Evolutionary conservation across 202 grass and related monocot genomes (phyloP), one percentile per base, ranked within the genome.

Genomic region (Brachypodium distachyon): DNA sequence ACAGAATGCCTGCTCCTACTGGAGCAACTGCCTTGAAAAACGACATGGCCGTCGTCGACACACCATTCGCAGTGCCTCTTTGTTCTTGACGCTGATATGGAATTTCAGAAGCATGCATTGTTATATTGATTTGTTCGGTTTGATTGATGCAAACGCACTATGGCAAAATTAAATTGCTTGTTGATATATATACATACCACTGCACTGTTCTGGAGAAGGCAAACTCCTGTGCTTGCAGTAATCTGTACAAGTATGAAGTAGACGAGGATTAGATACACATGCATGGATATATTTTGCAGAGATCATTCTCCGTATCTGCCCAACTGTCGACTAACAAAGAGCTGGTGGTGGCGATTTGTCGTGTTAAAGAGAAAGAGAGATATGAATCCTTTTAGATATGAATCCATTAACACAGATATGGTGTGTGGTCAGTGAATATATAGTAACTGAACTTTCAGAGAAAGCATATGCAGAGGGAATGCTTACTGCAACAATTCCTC

Each of bases 21-120:
- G 91, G 94, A 82, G 82, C 91, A 75, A 84, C 23, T 29, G 94
- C 82, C 77, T 97, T 97, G 84, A 91, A 93, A 73, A 97, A 47
- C 31, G 94, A 97, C 88, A 94, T 84, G 31, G 38, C 86, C 17
- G 88, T 94, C 76, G 92, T 87, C 17, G 91, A 80, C 84, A 92
- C 72, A 26, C 94, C 89, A 82, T 97, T 97, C 69, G 94, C 94
- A 8, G 89, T 88, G 82, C 89, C 91, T 87, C 94, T 91, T 74
- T 97, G 91, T 22, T 92, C 76, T 88, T 91, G 94, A 64, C 63
- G 18, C 93, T 97, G 86, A n/a, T 11, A 47, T 61, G n/a, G 18
- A 34, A 47, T 76, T 76, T 21, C 3, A 61, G n/a, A 73, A 60
- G 23, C 55, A 9, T n/a, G n/a, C n/a, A n/a, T n/a, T n/a, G n/a